Evolutionary conservation across 2,329 filamentous ascomycete genomes (phyloP).

Genomic region (Cordyceps fumosorosea): DNA sequence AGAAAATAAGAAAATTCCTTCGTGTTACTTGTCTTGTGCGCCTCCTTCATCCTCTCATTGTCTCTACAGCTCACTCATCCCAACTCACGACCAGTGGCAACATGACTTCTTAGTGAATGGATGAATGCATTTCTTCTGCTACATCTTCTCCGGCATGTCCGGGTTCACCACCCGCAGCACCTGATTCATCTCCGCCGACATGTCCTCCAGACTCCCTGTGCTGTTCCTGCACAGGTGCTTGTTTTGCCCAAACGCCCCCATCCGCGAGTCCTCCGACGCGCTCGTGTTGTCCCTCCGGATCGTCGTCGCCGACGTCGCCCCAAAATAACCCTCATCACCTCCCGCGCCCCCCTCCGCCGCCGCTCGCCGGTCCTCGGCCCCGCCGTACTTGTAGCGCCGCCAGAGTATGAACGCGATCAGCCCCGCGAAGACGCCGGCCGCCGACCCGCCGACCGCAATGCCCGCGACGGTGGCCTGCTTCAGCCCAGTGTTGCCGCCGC

Average conservation of each 20-base stretch:
- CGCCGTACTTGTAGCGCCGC: neutral
- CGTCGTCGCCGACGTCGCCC: neutral
- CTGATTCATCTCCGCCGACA: neutral
- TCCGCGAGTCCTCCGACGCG: conserved; percentile 8
- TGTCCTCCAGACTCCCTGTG: conserved; percentile 3
- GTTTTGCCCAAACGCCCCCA: conserved; percentile 6
- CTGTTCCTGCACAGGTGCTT: conserved; percentile 1
- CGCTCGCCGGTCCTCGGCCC: neutral
- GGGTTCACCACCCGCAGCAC: conserved; percentile 6
- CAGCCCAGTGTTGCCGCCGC: neutral
- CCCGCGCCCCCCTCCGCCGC: neutral
- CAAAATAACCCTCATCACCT: neutral
- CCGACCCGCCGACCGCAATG: conserved; percentile 6
- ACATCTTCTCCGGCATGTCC: neutral
- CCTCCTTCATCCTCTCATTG: too few species aligned
- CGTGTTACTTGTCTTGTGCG: too few species aligned
- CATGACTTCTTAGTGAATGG: neutral
- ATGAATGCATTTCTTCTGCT: neutral
- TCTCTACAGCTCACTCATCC: too few species aligned
- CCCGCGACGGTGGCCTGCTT: conserved; percentile 1
- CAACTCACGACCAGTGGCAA: too few species aligned
- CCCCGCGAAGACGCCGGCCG: neutral
- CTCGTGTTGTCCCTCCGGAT: conserved; percentile 4
- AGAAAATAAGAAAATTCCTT: too few species aligned
- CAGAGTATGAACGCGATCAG: neutral